Base-by-base conservation (phyloP, 2,329 filamentous ascomycete genomes). In the Clonostachys byssicola region DNA sequence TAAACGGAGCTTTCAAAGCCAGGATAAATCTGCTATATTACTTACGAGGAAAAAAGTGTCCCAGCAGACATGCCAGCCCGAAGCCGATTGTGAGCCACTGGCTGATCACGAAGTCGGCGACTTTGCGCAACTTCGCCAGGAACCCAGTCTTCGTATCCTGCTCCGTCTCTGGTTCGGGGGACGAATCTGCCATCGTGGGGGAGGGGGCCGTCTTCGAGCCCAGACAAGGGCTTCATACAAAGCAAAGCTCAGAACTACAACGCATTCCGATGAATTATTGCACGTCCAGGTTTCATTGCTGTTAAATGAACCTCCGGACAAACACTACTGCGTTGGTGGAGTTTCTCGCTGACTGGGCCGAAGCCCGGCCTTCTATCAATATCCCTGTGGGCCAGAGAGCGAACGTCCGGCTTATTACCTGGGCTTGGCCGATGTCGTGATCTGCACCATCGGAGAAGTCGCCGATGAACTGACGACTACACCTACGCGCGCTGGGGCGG, bases 41-140 rank as follows among this genome's bases (percentile, higher is more conserved):
- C 69, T 56, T 57, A 73, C 71, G 56, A 2, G 72, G 72, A 47
- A 70, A 74, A 34, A 63, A 62, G 40, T 72, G 71, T 3, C 63
- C 72, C 39, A 75, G 55, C 16, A 81, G 54, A 76, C 71, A 60
- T 66, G 69, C 64, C 67, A 80, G 51, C 2, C 70, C 78, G 54
- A 87, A 82, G 16, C 75, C 80, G 47, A 86, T 73, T 16, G 87
- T 70, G 47, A 87, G 77, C 79, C 83, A 87, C 66, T 87, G 83
- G 47, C 78, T 74, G 44, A 70, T 61, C 42, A 80, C 43, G 47
- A 78, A 63, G 50, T 51, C 50, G 43, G 45, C 46, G 12, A 51
- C 47, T 36, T 51, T 58, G 42, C 40, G 38, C 23, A 40, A 23
- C 30, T 33, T 6, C 40, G 43, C 20, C 23, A 14, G 16, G 20